Percentiles rank a stretch among this genome's conserved stretches.
Conservation (phyloP, 306 rosid species). For the Citrullus colocynthis region DNA sequence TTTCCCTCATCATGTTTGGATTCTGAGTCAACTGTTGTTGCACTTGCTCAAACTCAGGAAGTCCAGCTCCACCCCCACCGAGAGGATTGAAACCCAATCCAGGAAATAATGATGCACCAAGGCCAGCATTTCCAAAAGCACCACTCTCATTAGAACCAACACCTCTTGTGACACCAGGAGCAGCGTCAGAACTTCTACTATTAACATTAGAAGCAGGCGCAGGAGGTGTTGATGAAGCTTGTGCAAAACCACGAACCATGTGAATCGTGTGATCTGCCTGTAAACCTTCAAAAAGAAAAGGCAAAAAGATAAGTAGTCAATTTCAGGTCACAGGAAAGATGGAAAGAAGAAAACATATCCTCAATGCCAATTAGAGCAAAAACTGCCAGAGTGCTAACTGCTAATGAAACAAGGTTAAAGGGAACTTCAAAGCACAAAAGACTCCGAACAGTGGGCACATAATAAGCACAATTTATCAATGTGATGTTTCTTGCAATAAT, state of each 20-base stretch:
- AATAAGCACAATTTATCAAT: background rate
- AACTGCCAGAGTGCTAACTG: background rate
- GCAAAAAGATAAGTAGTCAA: background rate
- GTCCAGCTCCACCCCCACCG: constrained; percentile 25
- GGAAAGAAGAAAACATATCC: background rate
- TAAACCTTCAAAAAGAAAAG: constrained; percentile 25
- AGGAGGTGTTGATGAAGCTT: constrained; percentile 23
- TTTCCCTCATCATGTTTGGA: constrained; percentile 57
- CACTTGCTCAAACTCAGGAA: constrained; percentile 47
- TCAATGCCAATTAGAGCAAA: background rate
- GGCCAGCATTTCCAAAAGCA: constrained; percentile 25
- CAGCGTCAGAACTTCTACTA: constrained; percentile 17
- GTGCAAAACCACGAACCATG: constrained; percentile 44
- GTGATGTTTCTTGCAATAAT: background rate
- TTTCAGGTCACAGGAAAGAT: background rate
- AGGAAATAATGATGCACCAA: constrained; percentile 34
- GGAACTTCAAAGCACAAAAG: background rate
- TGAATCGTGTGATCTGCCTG: constrained; percentile 48
- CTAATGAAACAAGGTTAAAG: background rate
- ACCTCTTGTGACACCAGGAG: constrained; percentile 40
- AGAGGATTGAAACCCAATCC: constrained; percentile 34
- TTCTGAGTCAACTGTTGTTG: constrained; percentile 54
- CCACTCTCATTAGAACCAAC: constrained; percentile 39
- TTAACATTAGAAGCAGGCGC: constrained; percentile 15
- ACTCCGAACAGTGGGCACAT: too few relatives aligned